Base-by-base conservation (phyloP, 305 asterid genomes). In the Fraxinus dipetala region DNA sequence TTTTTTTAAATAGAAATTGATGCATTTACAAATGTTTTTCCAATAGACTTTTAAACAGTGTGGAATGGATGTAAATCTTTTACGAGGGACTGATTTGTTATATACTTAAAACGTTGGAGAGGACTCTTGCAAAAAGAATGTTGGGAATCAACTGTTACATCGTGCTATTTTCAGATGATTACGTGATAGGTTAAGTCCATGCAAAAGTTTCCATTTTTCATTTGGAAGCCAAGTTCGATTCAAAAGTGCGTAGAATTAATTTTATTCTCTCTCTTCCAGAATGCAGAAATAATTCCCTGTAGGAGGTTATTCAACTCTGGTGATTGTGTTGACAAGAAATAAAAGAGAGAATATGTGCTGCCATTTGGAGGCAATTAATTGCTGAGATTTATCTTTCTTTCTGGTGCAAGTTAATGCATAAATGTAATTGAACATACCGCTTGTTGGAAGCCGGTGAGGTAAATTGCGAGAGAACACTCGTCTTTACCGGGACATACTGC, bases 401-500 rank as follows among this genome's bases (percentile, higher is more conserved):
- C 63, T 54, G 63, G 63, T 54, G 63, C 61, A 48, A 14, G 59
- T 48, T 48, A 48, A 51, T 5, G 28, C 9, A 63, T 5, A 24
- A 26, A 63, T 6, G 26, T 63, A 63, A 22, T 20, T 6, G 26
- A 14, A 76, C 61, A 5, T 81, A 90, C 92, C 75, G 88, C 89
- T 78, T 87, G 91, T 76, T 90, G 91, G 69, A 90, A 83, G 38
- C 86, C 88, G 56, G 89, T 78, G 56, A 90, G 90, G 72, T 87
- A 88, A 84, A 90, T 88, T 76, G 88, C 91, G 69, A 77, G 79
- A 16, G 93, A 87, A 77, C 93, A 88, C 63, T 85, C 84, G 1
- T 88, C 90, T 80, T 90, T 70, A 6, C 85, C 87, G 30, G 89
- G 91, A 76, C 93, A 90, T 1, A 88, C 84, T 65, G 89, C 90